Percentiles rank a stretch among this genome's conserved stretches.
Conservation (phyloP, 1,284 basidiomycete genomes). For the Cryptococcus neoformans region DNA sequence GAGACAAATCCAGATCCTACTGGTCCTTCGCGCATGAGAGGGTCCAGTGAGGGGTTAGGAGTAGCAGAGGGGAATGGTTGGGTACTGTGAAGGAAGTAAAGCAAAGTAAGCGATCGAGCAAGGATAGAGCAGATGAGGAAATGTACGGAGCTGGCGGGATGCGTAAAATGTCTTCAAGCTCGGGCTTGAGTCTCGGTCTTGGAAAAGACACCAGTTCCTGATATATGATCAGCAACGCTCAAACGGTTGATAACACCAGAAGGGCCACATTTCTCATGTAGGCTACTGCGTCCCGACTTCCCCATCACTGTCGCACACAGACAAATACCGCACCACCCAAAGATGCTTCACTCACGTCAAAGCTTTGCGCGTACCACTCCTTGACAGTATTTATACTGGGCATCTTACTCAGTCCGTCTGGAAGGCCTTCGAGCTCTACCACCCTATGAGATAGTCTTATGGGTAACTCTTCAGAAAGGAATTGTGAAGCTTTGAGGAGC, state of each 20-base stretch:
- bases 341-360: constrained; percentile 64
- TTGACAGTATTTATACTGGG: constrained; percentile 92
- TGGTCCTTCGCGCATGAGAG: constrained; percentile 43
- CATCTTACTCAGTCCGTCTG: constrained; percentile 89
- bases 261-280: background rate
- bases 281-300: background rate
- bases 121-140: background rate
- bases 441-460: constrained; percentile 94
- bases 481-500: constrained; percentile 78
- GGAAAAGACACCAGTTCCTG: constrained; percentile 87
- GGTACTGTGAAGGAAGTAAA: background rate
- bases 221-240: constrained; percentile 13
- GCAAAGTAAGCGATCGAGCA: background rate
- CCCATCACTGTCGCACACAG: background rate
- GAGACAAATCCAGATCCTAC: constrained; percentile 19
- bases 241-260: background rate
- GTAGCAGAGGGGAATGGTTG: constrained; percentile 37
- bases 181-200: constrained; percentile 63
- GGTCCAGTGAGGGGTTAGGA: constrained; percentile 48
- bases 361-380: constrained; percentile 98
- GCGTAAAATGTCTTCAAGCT: constrained; percentile 67
- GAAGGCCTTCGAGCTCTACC: constrained; percentile 92
- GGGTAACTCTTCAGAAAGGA: constrained; percentile 74
- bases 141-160: constrained; percentile 51
- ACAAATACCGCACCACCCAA: background rate